phyloP scores from a whole-genome alignment of 306 rosid genomes.

The Elaeagnus macrophylla region DNA sequence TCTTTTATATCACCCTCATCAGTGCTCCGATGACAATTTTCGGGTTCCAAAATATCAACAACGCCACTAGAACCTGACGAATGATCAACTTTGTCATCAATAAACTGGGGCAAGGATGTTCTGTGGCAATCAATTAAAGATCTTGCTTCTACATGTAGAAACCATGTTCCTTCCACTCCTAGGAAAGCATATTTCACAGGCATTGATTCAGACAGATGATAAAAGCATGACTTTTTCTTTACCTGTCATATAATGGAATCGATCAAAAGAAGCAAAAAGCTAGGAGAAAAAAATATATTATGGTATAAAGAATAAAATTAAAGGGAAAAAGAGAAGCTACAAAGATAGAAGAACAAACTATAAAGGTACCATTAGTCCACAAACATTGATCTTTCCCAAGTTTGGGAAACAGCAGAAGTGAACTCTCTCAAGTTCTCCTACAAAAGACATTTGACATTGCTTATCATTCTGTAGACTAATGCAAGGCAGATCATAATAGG shows the following conservation, averaged over 20 bases:
- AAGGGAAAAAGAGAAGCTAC: constrained; percentile 6
- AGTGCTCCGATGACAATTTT: constrained; percentile 8
- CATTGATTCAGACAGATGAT: constrained; percentile 53
- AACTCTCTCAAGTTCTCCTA: constrained; percentile 46
- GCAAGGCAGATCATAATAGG: not conserved
- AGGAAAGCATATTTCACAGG: constrained; percentile 36
- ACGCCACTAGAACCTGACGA: not conserved
- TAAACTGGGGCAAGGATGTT: constrained; percentile 16
- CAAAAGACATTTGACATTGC: constrained; percentile 4
- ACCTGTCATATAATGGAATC: constrained; percentile 34
- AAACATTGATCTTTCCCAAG: constrained; percentile 41
- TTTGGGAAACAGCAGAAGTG: constrained; percentile 39
- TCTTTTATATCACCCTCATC: not conserved
- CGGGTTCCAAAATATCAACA: constrained; percentile 14
- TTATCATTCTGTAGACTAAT: not conserved
- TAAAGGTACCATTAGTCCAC: constrained; percentile 50
- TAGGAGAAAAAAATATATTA: constrained; percentile 6
- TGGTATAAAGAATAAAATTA: no score
- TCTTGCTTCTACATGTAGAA: constrained; percentile 49
- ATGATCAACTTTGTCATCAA: constrained; percentile 7
- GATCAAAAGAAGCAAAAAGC: constrained; percentile 1
- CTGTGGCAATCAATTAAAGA: constrained; percentile 12
- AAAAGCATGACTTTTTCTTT: constrained; percentile 43
- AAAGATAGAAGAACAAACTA: constrained; percentile 4
- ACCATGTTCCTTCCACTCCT: constrained; percentile 43